These are phyloP conservation scores for Paraphoma chrysanthemicola DNA, from an alignment of 2,329 filamentous ascomycete species.

Conservation along the genomic window DNA sequence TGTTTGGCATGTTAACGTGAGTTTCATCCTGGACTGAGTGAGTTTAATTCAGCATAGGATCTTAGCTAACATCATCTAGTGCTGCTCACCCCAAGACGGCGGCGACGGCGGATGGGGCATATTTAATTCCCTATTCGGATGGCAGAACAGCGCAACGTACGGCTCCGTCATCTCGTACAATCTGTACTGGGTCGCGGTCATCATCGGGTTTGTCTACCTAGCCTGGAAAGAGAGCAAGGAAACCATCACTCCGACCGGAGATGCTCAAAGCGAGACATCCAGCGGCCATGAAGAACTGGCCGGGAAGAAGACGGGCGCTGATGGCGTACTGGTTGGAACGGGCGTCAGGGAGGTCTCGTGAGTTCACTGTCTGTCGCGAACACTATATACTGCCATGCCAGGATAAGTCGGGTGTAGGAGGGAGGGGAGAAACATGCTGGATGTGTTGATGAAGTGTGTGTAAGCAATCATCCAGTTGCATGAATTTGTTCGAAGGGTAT, in stretches of 20 bases:
- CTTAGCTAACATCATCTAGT: conserved; percentile 55
- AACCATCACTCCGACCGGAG: not conserved
- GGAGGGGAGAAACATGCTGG: too few relatives aligned
- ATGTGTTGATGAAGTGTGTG: not conserved
- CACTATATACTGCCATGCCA: not conserved
- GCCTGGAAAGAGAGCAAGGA: conserved; percentile 68
- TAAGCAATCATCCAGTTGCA: too few relatives aligned
- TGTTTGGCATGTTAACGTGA: conserved; percentile 82
- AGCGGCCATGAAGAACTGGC: conserved; percentile 17
- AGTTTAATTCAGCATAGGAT: not conserved
- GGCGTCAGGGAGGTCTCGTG: conserved; percentile 22
- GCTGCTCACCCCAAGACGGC: conserved; percentile 76
- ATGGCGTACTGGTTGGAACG: conserved; percentile 17
- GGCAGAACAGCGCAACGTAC: conserved; percentile 88
- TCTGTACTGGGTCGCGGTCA: conserved; percentile 81
- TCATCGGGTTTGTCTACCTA: conserved; percentile 68
- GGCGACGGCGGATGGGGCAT: conserved; percentile 84
- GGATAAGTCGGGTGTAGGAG: not conserved
- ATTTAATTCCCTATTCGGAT: conserved; percentile 85
- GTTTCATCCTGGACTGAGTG: conserved; percentile 39
- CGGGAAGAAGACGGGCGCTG: conserved; percentile 22
- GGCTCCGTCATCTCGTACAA: conserved; percentile 89
- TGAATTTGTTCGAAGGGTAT: not conserved
- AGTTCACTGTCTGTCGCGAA: not conserved
- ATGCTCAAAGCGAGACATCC: conserved; percentile 22